These are phyloP conservation scores for Collybia sp. DNA, from an alignment of 768 basidiomycete species.

Conservation along the genomic window DNA sequence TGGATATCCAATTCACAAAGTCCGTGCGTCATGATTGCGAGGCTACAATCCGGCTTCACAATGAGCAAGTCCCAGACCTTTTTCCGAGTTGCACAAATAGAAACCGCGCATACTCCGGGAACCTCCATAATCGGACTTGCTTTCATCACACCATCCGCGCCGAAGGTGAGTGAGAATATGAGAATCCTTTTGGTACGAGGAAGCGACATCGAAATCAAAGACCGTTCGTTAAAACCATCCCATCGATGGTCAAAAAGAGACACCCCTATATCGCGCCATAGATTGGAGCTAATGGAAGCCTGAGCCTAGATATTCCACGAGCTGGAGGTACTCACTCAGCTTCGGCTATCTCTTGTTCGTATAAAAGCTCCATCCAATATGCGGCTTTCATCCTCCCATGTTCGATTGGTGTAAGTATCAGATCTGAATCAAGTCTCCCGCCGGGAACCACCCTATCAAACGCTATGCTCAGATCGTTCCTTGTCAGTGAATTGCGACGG, in stretches of 20 bases:
- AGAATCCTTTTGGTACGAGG: conserved; percentile 38
- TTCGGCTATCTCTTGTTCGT: conserved; percentile 39
- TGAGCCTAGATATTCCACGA: background rate
- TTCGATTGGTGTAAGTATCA: conserved; percentile 36
- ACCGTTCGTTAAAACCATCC: conserved; percentile 48
- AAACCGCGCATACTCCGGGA: conserved; percentile 46
- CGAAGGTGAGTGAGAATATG: conserved; percentile 44
- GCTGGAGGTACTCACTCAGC: conserved; percentile 41
- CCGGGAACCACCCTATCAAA: conserved; percentile 68
- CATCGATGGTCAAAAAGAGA: conserved; percentile 63
- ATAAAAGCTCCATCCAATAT: conserved; percentile 68
- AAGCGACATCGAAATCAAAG: conserved; percentile 52
- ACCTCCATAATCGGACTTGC: conserved; percentile 29
- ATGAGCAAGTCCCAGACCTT: conserved; percentile 67
- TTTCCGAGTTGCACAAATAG: conserved; percentile 60
- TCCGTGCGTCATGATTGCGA: conserved; percentile 64
- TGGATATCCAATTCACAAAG: conserved; percentile 34
- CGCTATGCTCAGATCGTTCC: conserved; percentile 54
- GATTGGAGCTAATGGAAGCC: conserved; percentile 24
- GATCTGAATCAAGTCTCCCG: conserved; percentile 40
- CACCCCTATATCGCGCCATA: conserved; percentile 47
- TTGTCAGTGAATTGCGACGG: conserved; percentile 40
- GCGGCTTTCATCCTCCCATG: conserved; percentile 65
- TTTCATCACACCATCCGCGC: conserved; percentile 36
- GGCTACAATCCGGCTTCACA: conserved; percentile 47